Percentiles rank a stretch among this genome's conserved stretches.
phyloP scores from a whole-genome alignment of 176 grass and related monocot genomes.

The Paspalum vaginatum region DNA sequence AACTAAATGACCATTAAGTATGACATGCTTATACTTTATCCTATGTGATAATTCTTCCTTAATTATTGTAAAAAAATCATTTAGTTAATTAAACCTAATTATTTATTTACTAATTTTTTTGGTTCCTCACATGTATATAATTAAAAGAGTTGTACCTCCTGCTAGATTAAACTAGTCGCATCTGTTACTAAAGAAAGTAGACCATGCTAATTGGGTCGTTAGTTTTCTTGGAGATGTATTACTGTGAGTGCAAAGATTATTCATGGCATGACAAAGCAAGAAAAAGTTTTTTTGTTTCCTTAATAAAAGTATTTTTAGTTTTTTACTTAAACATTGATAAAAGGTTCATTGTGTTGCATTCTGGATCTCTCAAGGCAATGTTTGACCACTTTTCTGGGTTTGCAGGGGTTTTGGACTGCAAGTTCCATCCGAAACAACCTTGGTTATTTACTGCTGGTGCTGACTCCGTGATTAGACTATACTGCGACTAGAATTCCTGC shows the following conservation, averaged over 20 bases:
- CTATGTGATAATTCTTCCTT: too few relatives aligned
- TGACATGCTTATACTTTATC: too few relatives aligned
- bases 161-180: neutral
- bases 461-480: slow-evolving; percentile 77
- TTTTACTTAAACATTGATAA: neutral
- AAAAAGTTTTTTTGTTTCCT: neutral
- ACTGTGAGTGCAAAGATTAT: neutral
- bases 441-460: slow-evolving; percentile 95
- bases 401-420: slow-evolving; percentile 88
- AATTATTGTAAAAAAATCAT: too few relatives aligned
- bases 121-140: too few relatives aligned
- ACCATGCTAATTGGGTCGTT: neutral
- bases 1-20: too few relatives aligned
- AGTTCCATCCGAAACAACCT: slow-evolving; percentile 89
- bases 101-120: too few relatives aligned
- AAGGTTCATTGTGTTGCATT: neutral
- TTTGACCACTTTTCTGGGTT: slow-evolving; percentile 17
- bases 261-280: neutral
- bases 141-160: neutral
- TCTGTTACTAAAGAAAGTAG: neutral
- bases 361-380: neutral
- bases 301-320: neutral
- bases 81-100: too few relatives aligned
- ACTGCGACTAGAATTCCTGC: slow-evolving; percentile 55
- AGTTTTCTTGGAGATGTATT: neutral